Evolutionary conservation across 2,329 filamentous ascomycete genomes (phyloP).

Genomic region (Paecilomyces sp.): DNA sequence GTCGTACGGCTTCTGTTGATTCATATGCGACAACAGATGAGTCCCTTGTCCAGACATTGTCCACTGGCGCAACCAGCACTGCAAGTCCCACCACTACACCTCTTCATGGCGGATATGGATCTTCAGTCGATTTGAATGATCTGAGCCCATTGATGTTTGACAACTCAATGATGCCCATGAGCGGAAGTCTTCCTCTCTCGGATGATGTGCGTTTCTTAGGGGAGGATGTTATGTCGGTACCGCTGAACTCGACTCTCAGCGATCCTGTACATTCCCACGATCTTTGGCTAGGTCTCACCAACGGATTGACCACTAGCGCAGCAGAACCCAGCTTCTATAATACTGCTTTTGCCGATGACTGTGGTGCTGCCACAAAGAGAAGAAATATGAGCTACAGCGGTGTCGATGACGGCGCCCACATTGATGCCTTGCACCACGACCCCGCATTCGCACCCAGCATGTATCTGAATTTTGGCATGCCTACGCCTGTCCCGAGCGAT

Average conservation of each 20-base stretch:
- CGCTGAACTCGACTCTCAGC: background rate
- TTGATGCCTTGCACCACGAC: background rate
- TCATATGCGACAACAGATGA: background rate
- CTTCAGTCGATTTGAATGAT: background rate
- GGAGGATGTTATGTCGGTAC: background rate
- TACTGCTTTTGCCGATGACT: background rate
- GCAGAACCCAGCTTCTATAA: background rate
- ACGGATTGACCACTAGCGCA: background rate
- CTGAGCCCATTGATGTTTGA: background rate
- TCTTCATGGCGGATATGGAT: background rate
- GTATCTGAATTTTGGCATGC: background rate
- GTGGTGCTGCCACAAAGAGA: background rate
- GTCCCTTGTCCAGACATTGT: background rate
- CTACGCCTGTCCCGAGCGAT: background rate
- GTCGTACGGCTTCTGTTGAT: background rate
- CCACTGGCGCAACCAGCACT: background rate
- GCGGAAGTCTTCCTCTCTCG: background rate
- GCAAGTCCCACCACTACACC: background rate
- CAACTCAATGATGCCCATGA: background rate
- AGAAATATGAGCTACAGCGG: background rate
- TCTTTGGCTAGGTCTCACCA: background rate
- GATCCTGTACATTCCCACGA: background rate
- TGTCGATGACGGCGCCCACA: background rate
- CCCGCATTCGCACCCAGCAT: background rate
- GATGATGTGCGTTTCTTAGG: background rate